These are phyloP conservation scores for Pseudogymnoascus sp. DNA, from an alignment of 2,329 filamentous ascomycete genomes.

Conservation along the genomic window DNA sequence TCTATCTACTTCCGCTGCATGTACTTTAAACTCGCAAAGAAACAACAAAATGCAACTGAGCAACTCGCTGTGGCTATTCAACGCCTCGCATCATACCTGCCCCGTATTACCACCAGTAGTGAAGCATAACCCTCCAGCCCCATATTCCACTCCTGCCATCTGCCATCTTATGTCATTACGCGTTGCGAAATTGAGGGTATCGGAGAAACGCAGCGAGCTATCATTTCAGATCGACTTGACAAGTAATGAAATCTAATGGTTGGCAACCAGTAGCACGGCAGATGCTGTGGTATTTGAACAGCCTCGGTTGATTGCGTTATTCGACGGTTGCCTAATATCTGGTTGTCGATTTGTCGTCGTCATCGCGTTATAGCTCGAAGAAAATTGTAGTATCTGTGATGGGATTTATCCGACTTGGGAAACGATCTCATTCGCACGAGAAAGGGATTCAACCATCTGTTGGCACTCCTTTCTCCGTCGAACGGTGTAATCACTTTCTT, in stretches of 20 bases:
- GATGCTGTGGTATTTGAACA: not conserved
- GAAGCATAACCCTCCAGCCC: not conserved
- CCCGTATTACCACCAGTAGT: not conserved
- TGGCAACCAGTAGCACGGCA: not conserved
- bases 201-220: slow-evolving; percentile 2
- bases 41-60: slow-evolving; percentile 3
- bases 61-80: not conserved
- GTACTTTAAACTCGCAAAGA: slow-evolving; percentile 7
- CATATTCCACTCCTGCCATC: not conserved
- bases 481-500: slow-evolving; percentile 96
- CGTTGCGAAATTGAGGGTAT: slow-evolving; percentile 5
- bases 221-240: slow-evolving; percentile 5
- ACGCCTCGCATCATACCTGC: not conserved
- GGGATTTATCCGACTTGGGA: slow-evolving; percentile 51
- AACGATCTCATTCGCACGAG: slow-evolving; percentile 90
- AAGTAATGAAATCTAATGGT: slow-evolving; percentile 5
- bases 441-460: slow-evolving; percentile 95
- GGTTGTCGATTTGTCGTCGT: not conserved
- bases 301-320: slow-evolving; percentile 1
- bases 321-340: not conserved
- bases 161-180: slow-evolving; percentile 6
- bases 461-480: slow-evolving; percentile 95
- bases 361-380: slow-evolving; percentile 7
- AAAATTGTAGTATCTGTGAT: not conserved
- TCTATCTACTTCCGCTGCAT: slow-evolving; percentile 5